A percentile compares a stretch with the other conserved stretches of the same genome.
phyloP scores from a whole-genome alignment of 106 monocot species.

The Iris macrosiphon region DNA sequence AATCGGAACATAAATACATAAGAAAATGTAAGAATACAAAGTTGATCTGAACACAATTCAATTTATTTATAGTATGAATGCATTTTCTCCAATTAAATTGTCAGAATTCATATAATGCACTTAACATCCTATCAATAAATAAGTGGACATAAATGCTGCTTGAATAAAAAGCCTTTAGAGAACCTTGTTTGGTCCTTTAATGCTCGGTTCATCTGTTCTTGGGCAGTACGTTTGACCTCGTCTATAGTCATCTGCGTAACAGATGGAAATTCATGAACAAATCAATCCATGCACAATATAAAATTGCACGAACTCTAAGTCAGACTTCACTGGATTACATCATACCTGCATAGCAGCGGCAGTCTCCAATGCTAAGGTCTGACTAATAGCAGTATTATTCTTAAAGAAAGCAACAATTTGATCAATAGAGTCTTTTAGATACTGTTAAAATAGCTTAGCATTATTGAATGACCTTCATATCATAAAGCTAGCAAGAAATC shows the following conservation, averaged over 20 bases:
- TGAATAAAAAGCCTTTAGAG: slow-evolving; percentile 5
- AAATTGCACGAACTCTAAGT: background rate
- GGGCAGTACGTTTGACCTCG: slow-evolving; percentile 91
- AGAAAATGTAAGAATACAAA: too few species aligned
- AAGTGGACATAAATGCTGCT: background rate
- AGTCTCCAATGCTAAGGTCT: slow-evolving; percentile 82
- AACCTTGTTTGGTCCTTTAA: slow-evolving; percentile 87
- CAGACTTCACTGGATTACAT: background rate
- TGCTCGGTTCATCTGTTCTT: slow-evolving; percentile 63
- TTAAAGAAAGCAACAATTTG: slow-evolving; percentile 90
- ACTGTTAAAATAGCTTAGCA: slow-evolving; percentile 35
- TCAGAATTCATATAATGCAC: background rate
- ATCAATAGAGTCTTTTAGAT: slow-evolving; percentile 80
- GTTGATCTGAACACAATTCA: too few species aligned
- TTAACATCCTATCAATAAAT: background rate
- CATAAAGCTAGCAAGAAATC: slow-evolving; percentile 5
- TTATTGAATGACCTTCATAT: background rate
- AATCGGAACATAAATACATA: too few species aligned
- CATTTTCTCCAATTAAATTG: background rate
- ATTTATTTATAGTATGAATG: too few species aligned
- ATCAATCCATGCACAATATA: background rate
- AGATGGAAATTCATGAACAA: slow-evolving; percentile 6
- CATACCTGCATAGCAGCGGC: slow-evolving; percentile 91
- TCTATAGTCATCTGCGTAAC: slow-evolving; percentile 81
- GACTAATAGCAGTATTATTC: slow-evolving; percentile 61